Evolutionary conservation across 768 basidiomycete species (phyloP), one percentile per base, ranked within the genome.

Genomic region (Ephemerocybe angulata): DNA sequence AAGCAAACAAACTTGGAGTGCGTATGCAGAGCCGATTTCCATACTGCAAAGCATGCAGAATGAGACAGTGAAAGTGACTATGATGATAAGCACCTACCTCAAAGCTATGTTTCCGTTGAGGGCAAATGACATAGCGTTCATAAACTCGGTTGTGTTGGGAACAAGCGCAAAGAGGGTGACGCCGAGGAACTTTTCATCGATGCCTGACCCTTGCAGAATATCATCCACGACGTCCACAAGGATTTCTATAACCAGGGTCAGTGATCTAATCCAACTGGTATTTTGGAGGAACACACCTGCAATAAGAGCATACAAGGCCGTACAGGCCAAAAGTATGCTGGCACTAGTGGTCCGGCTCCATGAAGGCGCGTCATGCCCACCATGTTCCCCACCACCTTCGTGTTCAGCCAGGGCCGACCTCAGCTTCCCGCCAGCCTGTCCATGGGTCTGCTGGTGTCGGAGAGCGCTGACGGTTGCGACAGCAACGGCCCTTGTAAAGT

Each of bases 1-100:
- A 13, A 99, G 79, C 51, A 99, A 77, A 69, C 97, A 99, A 15
- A 99, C 97, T 71, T 99, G 97, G 2, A 99, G 79, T 4, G 97
- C 97, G 70, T 99, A 99, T 3, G 97, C 97, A 1, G 97, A 98
- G 13, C 97, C 97, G 63, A 99, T 98, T 72, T 98, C 97, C 94
- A 98, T 98, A 69, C 95, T 98, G 59, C 50, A 60, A 44, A 27
- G 27, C 25, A 42, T 13, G 54, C 25, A 19, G 40, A 55, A 25
- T 49, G 27, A 12, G 11, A 37, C n/a, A 19, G 15, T 11, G 40
- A 10, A 43, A 51, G 19, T 4, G 57, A 17, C 41, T 46, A 19
- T 19, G n/a, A 4, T 6, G 13, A 37, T 11, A 15, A 48, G 48
- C n/a, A 57, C 82, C 47, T 61, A 93, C 95, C 93, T 94, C 24